Conservation (phyloP, 495 filamentous ascomycete genomes). For the Rhypophila decipiens region DNA sequence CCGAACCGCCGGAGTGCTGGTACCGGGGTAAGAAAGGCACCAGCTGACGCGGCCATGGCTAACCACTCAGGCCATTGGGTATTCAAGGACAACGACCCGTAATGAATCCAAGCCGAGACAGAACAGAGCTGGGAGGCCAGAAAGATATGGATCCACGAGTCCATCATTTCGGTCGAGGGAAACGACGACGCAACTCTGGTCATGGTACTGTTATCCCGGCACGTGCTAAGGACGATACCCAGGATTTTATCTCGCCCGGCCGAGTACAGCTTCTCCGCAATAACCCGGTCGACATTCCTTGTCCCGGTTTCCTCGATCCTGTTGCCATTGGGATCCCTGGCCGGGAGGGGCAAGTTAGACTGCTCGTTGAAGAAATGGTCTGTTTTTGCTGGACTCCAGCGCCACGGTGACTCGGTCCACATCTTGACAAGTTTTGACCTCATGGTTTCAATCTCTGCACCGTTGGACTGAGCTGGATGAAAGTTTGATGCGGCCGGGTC, state of each 20-base stretch:
- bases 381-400: conserved; percentile 44
- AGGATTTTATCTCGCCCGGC: conserved; percentile 50
- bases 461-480: conserved; percentile 5
- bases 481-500: conserved; percentile 5
- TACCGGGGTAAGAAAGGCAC: conserved; percentile 49
- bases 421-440: conserved; percentile 27
- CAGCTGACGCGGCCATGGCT: conserved; percentile 47
- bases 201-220: conserved; percentile 36
- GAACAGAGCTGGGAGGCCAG: conserved; percentile 44
- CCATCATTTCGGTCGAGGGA: conserved; percentile 52
- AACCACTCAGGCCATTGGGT: conserved; percentile 50
- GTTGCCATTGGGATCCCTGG: conserved; percentile 24
- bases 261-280: conserved; percentile 37
- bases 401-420: conserved; percentile 45
- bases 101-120: conserved; percentile 53
- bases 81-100: conserved; percentile 47
- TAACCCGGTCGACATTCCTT: conserved; percentile 23
- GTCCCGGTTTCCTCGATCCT: conserved; percentile 16
- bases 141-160: conserved; percentile 55
- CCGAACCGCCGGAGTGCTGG: conserved; percentile 55
- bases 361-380: conserved; percentile 50
- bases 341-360: conserved; percentile 45
- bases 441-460: conserved; percentile 26
- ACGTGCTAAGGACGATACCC: conserved; percentile 50
- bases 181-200: conserved; percentile 51